Conservation (phyloP, 2,329 filamentous ascomycete genomes). For the Neurospora crassa region DNA sequence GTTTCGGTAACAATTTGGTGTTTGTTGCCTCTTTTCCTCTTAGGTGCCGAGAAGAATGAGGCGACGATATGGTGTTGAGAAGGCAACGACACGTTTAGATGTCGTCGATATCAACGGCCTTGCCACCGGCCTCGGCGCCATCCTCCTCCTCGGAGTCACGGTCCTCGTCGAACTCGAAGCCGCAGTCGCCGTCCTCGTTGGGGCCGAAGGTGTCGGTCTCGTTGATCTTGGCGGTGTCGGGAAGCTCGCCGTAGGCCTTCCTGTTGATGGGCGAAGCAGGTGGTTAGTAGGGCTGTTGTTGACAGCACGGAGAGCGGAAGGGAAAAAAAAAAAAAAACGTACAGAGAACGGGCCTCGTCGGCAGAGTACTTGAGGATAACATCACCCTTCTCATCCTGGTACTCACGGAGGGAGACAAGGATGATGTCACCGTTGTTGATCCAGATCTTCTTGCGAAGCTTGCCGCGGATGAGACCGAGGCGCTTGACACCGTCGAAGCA, state of each 20-base stretch:
- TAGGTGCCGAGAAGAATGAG: not conserved
- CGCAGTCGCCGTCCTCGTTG: conserved; percentile 88
- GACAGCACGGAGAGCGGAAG: not conserved
- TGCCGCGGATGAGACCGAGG: conserved; percentile 63
- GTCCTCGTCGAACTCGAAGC: conserved; percentile 98
- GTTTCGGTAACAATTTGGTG: not conserved
- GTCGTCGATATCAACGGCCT: conserved; percentile 91
- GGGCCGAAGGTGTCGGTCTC: conserved; percentile 93
- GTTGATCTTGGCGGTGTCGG: conserved; percentile 99
- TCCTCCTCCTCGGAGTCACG: conserved; percentile 52
- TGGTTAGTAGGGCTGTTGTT: conserved; percentile 4
- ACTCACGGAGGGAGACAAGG: conserved; percentile 68
- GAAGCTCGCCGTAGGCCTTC: conserved; percentile 95
- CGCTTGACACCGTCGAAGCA: conserved; percentile 94
- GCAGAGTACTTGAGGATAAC: conserved; percentile 92
- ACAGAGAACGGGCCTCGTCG: conserved; percentile 84
- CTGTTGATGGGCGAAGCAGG: conserved; percentile 1
- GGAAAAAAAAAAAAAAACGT: conserved; percentile 4
- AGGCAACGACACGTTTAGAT: conserved; percentile 49
- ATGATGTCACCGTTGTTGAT: conserved; percentile 99
- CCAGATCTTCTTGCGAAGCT: conserved; percentile 99
- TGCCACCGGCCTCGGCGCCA: conserved; percentile 48
- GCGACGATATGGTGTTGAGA: not conserved
- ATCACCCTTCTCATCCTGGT: conserved; percentile 84
- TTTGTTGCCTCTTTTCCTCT: conserved; percentile 6